Evolutionary conservation across 495 filamentous ascomycete species (phyloP), one percentile per base, ranked within the genome.

Genomic region (Aspergillus conjunctus): DNA sequence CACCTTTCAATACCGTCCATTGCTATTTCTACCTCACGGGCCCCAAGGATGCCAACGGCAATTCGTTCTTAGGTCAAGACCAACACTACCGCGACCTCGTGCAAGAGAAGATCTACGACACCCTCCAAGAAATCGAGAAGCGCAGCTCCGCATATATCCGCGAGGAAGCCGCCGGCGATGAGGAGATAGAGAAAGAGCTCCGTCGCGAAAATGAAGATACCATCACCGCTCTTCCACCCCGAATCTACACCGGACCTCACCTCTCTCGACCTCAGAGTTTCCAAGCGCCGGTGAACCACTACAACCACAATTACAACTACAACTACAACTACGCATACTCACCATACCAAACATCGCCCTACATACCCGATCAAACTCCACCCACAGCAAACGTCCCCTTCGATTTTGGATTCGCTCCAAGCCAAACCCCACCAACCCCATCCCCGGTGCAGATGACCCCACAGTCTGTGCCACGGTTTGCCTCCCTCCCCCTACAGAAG

Each of bases 1-100:
- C 93, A 54, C 90, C 92, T 26, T 84, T 90, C 48, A 89, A 92
- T 73, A 85, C 87, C 26, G 89, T 98, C 8, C 88, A 88, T 30
- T 97, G 92, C 78, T 91, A 96, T 72, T 97, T 97, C 79, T 98
- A 89, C 76, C 88, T 97, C 54, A 98, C 93, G 0, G 77, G 68
- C 6, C 51, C 61, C 14, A 61, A 66, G 32, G 51, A 60, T 20
- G 31, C 17, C 12, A 53, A 44, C 41, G 58, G 58, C 17, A 44
- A 54, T 3, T 41, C 51, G 14, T 41, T 54, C 43, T 20, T 41
- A 2, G 37, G 22, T 14, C 68, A 67, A 60, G 72, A 69, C 11
- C 70, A 66, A 96, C 93, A 88, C 34, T 91, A 87, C 67, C 70
- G 72, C 9, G 73, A 77, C 18, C 71, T 85, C 39, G 85, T 93